phyloP scores from a whole-genome alignment of 2,329 filamentous ascomycete species.

The Zalaria obscura region DNA sequence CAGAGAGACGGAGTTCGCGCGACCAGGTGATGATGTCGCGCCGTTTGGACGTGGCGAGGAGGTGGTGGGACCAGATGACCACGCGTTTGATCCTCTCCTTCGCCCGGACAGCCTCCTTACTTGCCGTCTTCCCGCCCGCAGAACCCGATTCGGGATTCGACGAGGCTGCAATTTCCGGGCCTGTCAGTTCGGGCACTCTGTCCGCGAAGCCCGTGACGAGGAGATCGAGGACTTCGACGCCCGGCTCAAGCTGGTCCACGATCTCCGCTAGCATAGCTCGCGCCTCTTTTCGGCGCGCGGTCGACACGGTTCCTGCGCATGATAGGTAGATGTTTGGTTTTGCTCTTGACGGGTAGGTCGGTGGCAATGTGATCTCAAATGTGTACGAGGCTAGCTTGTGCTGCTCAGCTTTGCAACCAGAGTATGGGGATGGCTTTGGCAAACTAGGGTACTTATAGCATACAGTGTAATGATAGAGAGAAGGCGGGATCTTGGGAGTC shows the following conservation, averaged over 20 bases:
- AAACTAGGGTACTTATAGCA: too few relatives aligned
- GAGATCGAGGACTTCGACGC: constrained; percentile 6
- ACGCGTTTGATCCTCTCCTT: constrained; percentile 4
- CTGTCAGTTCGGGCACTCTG: neutral
- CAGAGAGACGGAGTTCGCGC: constrained; percentile 4
- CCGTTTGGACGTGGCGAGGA: constrained; percentile 8
- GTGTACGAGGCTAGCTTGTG: constrained; percentile 5
- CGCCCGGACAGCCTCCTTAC: neutral
- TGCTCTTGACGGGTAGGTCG: constrained; percentile 3
- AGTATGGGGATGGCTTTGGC: too few relatives aligned
- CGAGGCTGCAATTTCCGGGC: neutral
- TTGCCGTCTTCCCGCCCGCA: neutral
- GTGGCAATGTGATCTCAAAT: constrained; percentile 6
- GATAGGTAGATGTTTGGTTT: constrained; percentile 6
- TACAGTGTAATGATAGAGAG: constrained; percentile 5
- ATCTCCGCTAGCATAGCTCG: constrained; percentile 2
- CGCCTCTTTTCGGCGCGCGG: constrained; percentile 5
- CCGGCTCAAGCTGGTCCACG: constrained; percentile 1
- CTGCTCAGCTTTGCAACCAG: neutral
- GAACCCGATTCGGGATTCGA: neutral
- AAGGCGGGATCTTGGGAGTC: constrained; percentile 3
- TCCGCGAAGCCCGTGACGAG: constrained; percentile 3
- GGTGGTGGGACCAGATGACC: constrained; percentile 8
- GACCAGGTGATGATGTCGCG: constrained; percentile 7
- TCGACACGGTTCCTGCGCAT: constrained; percentile 4